A percentile compares a stretch with the other conserved stretches of the same genome.
phyloP scores from a whole-genome alignment of 441 rosid genomes.

The Gossypium davidsonii region DNA sequence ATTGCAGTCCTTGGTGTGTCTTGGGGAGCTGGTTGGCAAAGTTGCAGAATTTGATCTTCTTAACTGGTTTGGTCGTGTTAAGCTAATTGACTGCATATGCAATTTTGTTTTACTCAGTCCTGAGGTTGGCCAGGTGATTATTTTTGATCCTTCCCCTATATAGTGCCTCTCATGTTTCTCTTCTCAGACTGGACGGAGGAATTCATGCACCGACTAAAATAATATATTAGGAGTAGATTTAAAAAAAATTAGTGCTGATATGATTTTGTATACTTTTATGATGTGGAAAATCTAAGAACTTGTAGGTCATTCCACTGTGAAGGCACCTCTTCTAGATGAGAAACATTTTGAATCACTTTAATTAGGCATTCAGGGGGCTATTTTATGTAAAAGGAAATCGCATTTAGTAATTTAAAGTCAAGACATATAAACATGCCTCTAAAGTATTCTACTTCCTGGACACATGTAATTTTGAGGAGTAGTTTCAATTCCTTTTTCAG shows the following conservation, averaged over 20 bases:
- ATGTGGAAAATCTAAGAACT: conserved; percentile 7
- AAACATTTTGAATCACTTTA: conserved; percentile 3
- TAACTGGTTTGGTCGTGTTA: conserved; percentile 86
- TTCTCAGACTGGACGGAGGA: background rate
- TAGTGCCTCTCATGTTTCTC: background rate
- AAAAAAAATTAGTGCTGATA: background rate
- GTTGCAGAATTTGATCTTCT: conserved; percentile 72
- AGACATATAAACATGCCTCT: background rate
- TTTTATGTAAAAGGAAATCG: background rate
- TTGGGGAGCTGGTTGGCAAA: conserved; percentile 59
- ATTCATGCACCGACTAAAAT: background rate
- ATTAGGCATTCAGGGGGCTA: background rate
- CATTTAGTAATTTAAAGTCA: background rate
- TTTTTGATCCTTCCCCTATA: background rate
- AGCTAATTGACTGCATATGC: conserved; percentile 71
- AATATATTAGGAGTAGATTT: background rate
- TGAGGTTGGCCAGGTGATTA: conserved; percentile 76
- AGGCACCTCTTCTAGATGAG: conserved; percentile 7
- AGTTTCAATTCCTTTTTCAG: conserved; percentile 4
- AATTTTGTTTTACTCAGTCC: conserved; percentile 67
- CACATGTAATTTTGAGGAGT: background rate
- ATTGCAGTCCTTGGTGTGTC: conserved; percentile 53
- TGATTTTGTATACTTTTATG: background rate
- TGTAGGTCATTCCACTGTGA: conserved; percentile 12
- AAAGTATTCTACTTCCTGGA: conserved; percentile 4